Evolutionary conservation across 768 basidiomycete genomes (phyloP), one percentile per base, ranked within the genome.

Genomic region (Sarcodon aspratus): DNA sequence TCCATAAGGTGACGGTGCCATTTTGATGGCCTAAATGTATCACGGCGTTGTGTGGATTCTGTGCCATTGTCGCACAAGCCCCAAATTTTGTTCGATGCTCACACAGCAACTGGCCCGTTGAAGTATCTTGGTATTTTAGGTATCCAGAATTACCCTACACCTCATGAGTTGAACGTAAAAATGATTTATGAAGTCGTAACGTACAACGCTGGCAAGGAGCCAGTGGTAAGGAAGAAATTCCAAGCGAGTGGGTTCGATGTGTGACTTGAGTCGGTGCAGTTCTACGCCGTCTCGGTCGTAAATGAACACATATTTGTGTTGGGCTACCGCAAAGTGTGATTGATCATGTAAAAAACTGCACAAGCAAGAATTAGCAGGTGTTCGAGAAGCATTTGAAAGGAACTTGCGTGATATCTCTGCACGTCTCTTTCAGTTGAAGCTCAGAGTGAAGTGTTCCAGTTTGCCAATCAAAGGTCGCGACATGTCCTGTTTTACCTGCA

Each of bases 221-320:
- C 90, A 99, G 61, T 99, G 96, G 57, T 93, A 97, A 0, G 91
- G 92, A 7, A 99, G 73, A 61, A 91, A 98, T 58, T 94, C 90
- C 36, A 99, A 75, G 51, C 84, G 72, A 6, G 88, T 90, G 1
- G 91, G 86, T 58, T 98, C 96, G 52, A 96, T 77, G 56, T 92
- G 89, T 0, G 79, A 70, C 60, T 84, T 84, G 11, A 93, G 70
- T 53, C 80, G 74, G 58, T 98, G 96, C 4, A 99, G 65, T 61
- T 98, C 96, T 11, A 96, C 85, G 17, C 96, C 95, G 55, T 91
- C 79, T 33, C 82, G 77, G 65, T 98, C 96, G 54, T 99, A 98
- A 42, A 99, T 91, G 65, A 88, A 99, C 13, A 86, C 88, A 61
- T 95, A 89, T 72, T 92, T 87, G 65, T 90, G 88, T 66, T 99